A percentile compares a stretch with the other conserved stretches of the same genome.
These are phyloP conservation scores for Xylaria sp. DNA, from an alignment of 2,329 filamentous ascomycete genomes.

Conservation along the genomic window DNA sequence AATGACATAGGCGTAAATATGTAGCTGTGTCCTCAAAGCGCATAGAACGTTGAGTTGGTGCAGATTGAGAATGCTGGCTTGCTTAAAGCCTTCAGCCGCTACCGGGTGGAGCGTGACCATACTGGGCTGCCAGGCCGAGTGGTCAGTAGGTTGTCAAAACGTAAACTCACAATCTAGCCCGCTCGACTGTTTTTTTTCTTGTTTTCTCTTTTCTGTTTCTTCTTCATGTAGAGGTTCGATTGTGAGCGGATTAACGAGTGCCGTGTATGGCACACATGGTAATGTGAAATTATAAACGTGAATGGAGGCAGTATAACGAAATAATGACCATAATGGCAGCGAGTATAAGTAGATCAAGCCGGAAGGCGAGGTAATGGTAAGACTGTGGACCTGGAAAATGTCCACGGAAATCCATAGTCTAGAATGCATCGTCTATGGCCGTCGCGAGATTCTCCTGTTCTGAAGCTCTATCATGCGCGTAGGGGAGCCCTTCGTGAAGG, in stretches of 20 bases:
- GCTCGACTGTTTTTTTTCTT: conserved; percentile 1
- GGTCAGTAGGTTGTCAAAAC: conserved; percentile 10
- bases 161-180: conserved; percentile 32
- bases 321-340: neutral
- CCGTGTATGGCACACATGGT: neutral
- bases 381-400: neutral
- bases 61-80: neutral
- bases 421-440: conserved; percentile 5
- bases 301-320: conserved; percentile 8
- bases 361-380: no score
- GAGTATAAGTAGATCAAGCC: neutral
- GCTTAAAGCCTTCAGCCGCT: neutral
- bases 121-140: neutral
- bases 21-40: neutral
- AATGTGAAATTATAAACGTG: conserved; percentile 16
- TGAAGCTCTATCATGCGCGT: neutral
- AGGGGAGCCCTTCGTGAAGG: neutral
- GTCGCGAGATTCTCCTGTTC: neutral
- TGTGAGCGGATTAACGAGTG: conserved; percentile 11
- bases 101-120: no score
- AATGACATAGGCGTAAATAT: neutral
- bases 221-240: conserved; percentile 13
- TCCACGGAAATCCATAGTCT: neutral
- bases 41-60: conserved; percentile 28
- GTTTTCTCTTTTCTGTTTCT: conserved; percentile 13